Base-by-base conservation (phyloP, 1,284 basidiomycete genomes). In the Pascua sp. region DNA sequence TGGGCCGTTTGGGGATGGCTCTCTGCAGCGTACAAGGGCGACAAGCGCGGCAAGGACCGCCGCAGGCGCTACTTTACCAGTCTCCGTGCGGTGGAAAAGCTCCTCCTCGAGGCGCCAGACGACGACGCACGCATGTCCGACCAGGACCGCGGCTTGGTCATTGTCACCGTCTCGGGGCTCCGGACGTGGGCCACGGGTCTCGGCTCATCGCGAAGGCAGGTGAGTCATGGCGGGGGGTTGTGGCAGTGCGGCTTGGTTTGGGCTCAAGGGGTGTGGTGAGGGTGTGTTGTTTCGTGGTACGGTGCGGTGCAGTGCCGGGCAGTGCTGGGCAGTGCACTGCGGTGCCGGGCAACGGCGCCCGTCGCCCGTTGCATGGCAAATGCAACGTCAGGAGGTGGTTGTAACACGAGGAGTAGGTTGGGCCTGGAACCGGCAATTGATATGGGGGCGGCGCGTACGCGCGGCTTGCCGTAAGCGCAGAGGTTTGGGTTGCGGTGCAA, bases 1-100 rank as follows among this genome's bases (percentile, higher is more conserved):
- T 94, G 94, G 67, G 80, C 87, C 1, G 63, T 84, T 9, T 81
- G 82, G 11, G 83, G 83, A 7, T 86, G 83, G 73, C 42, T 87
- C 11, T 70, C 79, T 3, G 70, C 78, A 4, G 57, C 85, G 12
- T 85, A 81, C 81, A 71, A 68, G 39, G 74, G 77, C 42, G 74
- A 78, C 61, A 71, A 77, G 60, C 55, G 77, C 50, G 72, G 72
- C 11, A 75, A 77, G 56, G 59, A 65, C 46, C 64, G 76, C 46
- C 69, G 71, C 51, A 66, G 76, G 67, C 71, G 68, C 39, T 78
- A 78, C 58, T 79, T 78, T 65, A 70, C 75, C 55, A 71, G 74
- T 16, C 59, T 82, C 57, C 70, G 81, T 51, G 82, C 87, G 11
- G 84, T 89, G 59, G 90, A 92, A 72, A 83, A 86, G 2, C 81